These are phyloP conservation scores for Salisapilia sapeloensis DNA, from an alignment of 352 stramenopile species.

Conservation along the genomic window DNA sequence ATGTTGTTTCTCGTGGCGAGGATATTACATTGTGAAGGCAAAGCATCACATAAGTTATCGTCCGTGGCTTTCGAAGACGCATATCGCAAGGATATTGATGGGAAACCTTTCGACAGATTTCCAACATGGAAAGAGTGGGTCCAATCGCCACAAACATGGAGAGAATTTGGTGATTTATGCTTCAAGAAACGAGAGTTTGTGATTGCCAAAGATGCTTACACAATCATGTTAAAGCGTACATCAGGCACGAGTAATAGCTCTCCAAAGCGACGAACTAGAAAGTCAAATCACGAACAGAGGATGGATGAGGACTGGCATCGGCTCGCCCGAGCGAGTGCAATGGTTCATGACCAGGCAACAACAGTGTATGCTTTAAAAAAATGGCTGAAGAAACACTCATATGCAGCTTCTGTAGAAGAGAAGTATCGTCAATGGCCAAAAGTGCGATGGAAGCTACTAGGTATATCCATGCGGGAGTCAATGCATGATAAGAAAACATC, in stretches of 20 bases:
- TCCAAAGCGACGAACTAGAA: slow-evolving; percentile 9
- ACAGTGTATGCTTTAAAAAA: slow-evolving; percentile 9
- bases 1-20: slow-evolving; percentile 40
- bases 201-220: slow-evolving; percentile 42
- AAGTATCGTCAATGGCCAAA: slow-evolving; percentile 31
- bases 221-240: slow-evolving; percentile 40
- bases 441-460: slow-evolving; percentile 43
- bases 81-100: slow-evolving; percentile 24
- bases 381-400: slow-evolving; percentile 20
- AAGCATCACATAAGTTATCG: slow-evolving; percentile 14
- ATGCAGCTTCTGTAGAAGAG: slow-evolving; percentile 18
- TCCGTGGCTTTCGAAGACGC: slow-evolving; percentile 50
- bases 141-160: slow-evolving; percentile 25
- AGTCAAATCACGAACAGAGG: neutral
- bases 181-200: slow-evolving; percentile 24
- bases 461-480: no score
- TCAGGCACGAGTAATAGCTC: no score
- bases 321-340: slow-evolving; percentile 19
- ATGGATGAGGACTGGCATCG: slow-evolving; percentile 28
- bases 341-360: slow-evolving; percentile 22
- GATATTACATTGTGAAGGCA: slow-evolving; percentile 36
- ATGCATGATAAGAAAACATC: no score
- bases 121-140: slow-evolving; percentile 46
- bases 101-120: slow-evolving; percentile 8
- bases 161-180: slow-evolving; percentile 25